These are phyloP conservation scores for Sphaerulina vaccinii DNA, from an alignment of 2,329 filamentous ascomycete genomes.

Conservation along the genomic window DNA sequence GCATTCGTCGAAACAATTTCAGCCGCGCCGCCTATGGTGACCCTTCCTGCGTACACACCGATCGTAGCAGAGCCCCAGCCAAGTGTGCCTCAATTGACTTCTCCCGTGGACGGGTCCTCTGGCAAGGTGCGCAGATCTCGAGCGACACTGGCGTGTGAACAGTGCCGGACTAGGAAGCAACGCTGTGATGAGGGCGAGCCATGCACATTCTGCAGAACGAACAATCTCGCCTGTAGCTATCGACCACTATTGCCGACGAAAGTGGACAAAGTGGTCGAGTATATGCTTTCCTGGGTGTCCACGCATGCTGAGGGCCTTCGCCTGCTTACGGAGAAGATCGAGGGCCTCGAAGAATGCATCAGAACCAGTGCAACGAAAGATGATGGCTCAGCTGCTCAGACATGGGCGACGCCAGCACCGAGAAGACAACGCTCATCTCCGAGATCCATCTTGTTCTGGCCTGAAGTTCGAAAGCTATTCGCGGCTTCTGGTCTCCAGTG, in stretches of 20 bases:
- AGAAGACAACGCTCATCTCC: no score
- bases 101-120: not conserved
- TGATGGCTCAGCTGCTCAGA: not conserved
- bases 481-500: not conserved
- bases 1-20: no score
- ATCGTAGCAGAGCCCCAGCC: no score
- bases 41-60: no score
- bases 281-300: constrained; percentile 45
- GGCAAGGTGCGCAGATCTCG: constrained; percentile 16
- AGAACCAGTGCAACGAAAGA: not conserved
- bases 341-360: not conserved
- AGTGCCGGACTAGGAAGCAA: constrained; percentile 77
- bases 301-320: constrained; percentile 32
- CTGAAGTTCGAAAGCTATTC: constrained; percentile 4
- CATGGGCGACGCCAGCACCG: no score
- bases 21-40: no score
- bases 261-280: constrained; percentile 44
- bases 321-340: constrained; percentile 7
- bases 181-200: constrained; percentile 84
- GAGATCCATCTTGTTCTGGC: constrained; percentile 32
- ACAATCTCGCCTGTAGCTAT: constrained; percentile 77
- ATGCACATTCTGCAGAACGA: constrained; percentile 79
- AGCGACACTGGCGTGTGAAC: constrained; percentile 71
- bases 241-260: constrained; percentile 87
- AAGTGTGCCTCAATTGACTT: no score